Percentiles rank a stretch among this genome's conserved stretches.
phyloP scores from a whole-genome alignment of 2,329 filamentous ascomycete species.

The Apiospora marii region DNA sequence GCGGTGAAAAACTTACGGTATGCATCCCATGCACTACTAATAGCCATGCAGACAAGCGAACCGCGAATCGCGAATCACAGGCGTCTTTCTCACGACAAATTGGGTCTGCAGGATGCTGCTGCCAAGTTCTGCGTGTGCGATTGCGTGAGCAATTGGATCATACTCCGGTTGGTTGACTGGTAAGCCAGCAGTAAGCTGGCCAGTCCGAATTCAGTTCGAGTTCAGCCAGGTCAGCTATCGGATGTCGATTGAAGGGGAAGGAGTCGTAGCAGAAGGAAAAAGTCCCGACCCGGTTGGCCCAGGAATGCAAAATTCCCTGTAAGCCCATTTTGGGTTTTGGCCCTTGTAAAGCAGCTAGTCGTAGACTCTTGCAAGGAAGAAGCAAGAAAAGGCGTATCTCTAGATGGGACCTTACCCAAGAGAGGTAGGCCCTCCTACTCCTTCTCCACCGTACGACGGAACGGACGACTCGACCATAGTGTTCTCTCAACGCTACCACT shows the following conservation, averaged over 20 bases:
- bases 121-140: conserved; percentile 4
- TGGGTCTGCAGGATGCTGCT: not conserved
- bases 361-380: conserved; percentile 11
- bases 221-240: conserved; percentile 6
- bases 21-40: not conserved
- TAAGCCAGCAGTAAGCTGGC: not conserved
- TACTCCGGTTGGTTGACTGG: not conserved
- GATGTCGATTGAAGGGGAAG: conserved; percentile 1
- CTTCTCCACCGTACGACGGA: conserved; percentile 16
- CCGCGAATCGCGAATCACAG: not conserved
- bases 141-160: not conserved
- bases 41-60: not conserved
- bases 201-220: not conserved
- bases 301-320: conserved; percentile 23
- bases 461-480: conserved; percentile 20
- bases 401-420: conserved; percentile 15
- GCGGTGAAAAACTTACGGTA: conserved; percentile 1
- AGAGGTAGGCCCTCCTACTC: not conserved
- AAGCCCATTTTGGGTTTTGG: not conserved
- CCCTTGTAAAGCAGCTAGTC: conserved; percentile 6
- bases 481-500: conserved; percentile 13
- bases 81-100: not conserved
- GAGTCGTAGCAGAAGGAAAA: not conserved
- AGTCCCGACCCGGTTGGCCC: conserved; percentile 16
- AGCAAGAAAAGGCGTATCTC: conserved; percentile 5